Conservation (phyloP, 75 land plant genomes). For the Isoetes taiwanensis region DNA sequence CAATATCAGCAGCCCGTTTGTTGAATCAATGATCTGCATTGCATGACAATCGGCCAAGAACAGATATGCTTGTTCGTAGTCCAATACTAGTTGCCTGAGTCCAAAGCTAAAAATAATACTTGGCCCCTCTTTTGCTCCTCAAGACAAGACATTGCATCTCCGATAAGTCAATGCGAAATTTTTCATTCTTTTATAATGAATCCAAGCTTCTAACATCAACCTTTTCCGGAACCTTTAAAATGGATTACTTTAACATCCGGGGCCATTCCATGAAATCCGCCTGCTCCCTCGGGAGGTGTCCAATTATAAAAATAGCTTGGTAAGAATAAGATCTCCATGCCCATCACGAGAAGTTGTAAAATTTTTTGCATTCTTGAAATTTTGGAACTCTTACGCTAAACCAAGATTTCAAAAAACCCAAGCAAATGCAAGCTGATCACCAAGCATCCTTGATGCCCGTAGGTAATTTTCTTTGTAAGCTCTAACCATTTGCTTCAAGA, state of each 20-base stretch:
- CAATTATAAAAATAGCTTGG: background rate
- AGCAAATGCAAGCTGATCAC: conserved; percentile 9
- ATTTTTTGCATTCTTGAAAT: background rate
- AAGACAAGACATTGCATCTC: background rate
- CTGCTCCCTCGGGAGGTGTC: conserved; percentile 3
- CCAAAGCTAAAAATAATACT: conserved; percentile 6
- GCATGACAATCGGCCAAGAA: too few species aligned
- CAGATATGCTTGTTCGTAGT: too few species aligned
- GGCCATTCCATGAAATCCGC: conserved; percentile 1
- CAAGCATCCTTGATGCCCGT: background rate
- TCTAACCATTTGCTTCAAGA: background rate
- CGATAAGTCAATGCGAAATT: background rate
- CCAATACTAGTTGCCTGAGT: too few species aligned
- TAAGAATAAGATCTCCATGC: background rate
- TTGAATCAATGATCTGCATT: too few species aligned
- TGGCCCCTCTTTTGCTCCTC: background rate
- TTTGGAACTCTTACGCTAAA: background rate
- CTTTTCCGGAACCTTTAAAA: conserved; percentile 8
- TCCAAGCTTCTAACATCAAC: conserved; percentile 3
- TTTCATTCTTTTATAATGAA: background rate
- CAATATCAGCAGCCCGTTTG: too few species aligned
- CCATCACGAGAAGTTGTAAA: background rate
- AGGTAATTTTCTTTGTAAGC: background rate
- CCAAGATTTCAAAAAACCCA: background rate
- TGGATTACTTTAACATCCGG: conserved; percentile 1